phyloP scores from a whole-genome alignment of 1,139 yeast genomes.

The Hansenula lynferdii region DNA sequence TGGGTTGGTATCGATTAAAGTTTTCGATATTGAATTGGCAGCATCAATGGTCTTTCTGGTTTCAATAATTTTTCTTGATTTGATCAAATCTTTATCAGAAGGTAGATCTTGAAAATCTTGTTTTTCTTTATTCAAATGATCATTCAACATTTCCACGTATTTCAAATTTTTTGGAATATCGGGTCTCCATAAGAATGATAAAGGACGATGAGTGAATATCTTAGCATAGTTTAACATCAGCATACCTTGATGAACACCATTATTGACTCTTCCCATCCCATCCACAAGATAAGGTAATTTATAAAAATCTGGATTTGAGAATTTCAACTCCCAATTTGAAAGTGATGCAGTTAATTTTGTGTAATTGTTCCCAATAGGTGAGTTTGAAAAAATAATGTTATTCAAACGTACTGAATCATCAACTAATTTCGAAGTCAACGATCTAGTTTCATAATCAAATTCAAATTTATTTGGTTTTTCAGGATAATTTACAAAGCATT shows the following conservation, averaged over 20 bases:
- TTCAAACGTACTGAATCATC: constrained; percentile 44
- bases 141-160: constrained; percentile 27
- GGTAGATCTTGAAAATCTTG: constrained; percentile 20
- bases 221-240: constrained; percentile 43
- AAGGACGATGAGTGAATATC: constrained; percentile 46
- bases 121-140: constrained; percentile 18
- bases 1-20: constrained; percentile 41
- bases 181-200: constrained; percentile 45
- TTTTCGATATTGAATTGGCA: constrained; percentile 41
- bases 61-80: constrained; percentile 40
- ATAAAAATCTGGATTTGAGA: constrained; percentile 38
- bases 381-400: constrained; percentile 34
- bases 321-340: constrained; percentile 43
- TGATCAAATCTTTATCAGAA: constrained; percentile 27
- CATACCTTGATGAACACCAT: constrained; percentile 45
- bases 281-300: constrained; percentile 37
- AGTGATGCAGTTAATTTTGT: constrained; percentile 37
- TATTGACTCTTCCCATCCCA: constrained; percentile 38
- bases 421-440: constrained; percentile 42
- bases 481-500: constrained; percentile 34
- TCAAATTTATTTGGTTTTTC: constrained; percentile 26
- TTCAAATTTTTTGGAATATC: constrained; percentile 39
- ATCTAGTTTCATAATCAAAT: constrained; percentile 44
- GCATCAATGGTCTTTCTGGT: constrained; percentile 48
- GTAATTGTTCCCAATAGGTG: constrained; percentile 32